Evolutionary conservation across 768 basidiomycete species (phyloP).

Genomic region (Sporobolomyces pararoseus): DNA sequence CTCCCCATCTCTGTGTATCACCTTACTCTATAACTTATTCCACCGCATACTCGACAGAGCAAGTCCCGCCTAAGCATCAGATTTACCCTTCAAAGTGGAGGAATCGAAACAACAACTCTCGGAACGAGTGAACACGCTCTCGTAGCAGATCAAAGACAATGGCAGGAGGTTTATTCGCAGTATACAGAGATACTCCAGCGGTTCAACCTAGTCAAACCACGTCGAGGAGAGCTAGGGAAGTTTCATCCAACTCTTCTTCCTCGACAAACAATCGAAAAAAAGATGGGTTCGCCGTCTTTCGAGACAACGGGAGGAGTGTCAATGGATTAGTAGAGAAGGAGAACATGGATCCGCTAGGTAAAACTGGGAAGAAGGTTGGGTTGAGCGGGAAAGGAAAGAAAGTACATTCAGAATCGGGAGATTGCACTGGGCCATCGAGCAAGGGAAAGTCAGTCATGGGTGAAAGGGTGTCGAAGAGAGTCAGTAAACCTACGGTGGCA

Average conservation of each 20-base stretch:
- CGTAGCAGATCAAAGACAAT: background rate
- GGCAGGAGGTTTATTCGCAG: conserved; percentile 34
- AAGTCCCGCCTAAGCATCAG: too few relatives aligned
- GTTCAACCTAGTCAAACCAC: background rate
- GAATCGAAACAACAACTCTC: background rate
- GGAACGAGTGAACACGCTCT: background rate
- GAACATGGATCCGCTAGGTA: conserved; percentile 27
- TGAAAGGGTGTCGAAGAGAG: background rate
- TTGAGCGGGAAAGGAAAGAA: conserved; percentile 3
- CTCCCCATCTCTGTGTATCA: too few relatives aligned
- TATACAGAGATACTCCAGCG: conserved; percentile 24
- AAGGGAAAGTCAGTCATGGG: background rate
- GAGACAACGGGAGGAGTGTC: background rate
- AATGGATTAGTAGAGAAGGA: conserved; percentile 24
- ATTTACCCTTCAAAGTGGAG: too few relatives aligned
- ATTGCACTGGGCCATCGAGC: background rate
- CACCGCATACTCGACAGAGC: too few relatives aligned
- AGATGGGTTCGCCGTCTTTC: conserved; percentile 3
- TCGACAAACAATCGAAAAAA: conserved; percentile 12
- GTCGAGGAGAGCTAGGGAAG: background rate
- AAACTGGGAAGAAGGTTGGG: background rate
- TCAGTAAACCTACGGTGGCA: background rate
- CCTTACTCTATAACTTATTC: too few relatives aligned
- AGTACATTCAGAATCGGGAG: background rate
- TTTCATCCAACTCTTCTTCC: background rate